Conservation (phyloP, 1,139 yeast species). For the Trichomonascaceae sp. region DNA sequence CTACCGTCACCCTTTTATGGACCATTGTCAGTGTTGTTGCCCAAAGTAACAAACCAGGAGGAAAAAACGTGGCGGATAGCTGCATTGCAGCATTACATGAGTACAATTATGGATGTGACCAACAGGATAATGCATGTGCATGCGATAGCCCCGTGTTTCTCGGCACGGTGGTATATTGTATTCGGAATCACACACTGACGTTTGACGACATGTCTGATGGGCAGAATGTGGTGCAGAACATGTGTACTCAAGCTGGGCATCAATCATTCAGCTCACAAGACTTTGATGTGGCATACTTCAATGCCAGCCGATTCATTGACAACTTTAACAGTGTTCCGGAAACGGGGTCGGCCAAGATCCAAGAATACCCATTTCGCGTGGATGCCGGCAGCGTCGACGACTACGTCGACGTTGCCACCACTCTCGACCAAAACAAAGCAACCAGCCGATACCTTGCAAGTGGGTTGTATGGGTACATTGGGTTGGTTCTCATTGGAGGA, state of each 20-base stretch:
- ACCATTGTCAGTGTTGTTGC: too few relatives aligned
- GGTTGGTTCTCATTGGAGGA: not conserved
- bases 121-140: constrained; percentile 3
- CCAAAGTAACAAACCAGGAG: too few relatives aligned
- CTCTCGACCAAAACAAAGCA: constrained; percentile 2
- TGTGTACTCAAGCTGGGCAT: constrained; percentile 6
- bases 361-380: too few relatives aligned
- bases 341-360: too few relatives aligned
- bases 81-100: constrained; percentile 8
- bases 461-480: constrained; percentile 3
- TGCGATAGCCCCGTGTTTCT: constrained; percentile 5
- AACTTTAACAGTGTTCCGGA: too few relatives aligned
- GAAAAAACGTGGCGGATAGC: constrained; percentile 5
- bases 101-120: constrained; percentile 9
- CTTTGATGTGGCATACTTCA: constrained; percentile 7
- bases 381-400: too few relatives aligned
- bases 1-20: too few relatives aligned
- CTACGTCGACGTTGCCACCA: constrained; percentile 2
- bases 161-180: constrained; percentile 6
- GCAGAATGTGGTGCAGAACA: constrained; percentile 3
- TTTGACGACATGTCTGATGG: constrained; percentile 3
- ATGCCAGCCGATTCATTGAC: constrained; percentile 8
- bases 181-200: constrained; percentile 4
- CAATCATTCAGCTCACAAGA: constrained; percentile 4
- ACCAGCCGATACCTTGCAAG: not conserved